A percentile compares a stretch with the other conserved stretches of the same genome.
These are phyloP conservation scores for Parsonsia alboflavescens DNA, from an alignment of 257 asterid species.

Conservation along the genomic window DNA sequence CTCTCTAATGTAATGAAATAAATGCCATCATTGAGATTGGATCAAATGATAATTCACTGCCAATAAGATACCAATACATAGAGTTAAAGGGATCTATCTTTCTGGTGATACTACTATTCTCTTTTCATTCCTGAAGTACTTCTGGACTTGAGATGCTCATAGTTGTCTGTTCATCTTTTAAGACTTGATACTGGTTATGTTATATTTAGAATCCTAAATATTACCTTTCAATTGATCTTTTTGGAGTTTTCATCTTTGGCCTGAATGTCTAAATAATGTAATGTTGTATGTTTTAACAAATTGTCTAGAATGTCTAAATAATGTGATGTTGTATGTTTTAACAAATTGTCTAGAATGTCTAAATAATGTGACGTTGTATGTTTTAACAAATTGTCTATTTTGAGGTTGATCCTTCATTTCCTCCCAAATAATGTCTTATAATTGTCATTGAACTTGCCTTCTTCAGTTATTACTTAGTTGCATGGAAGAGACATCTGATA, in stretches of 20 bases:
- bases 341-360: background rate
- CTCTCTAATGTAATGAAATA: background rate
- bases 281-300: background rate
- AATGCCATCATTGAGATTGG: background rate
- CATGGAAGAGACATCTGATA: background rate
- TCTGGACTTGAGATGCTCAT: background rate
- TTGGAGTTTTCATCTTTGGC: background rate
- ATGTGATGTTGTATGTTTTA: background rate
- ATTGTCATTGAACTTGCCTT: background rate
- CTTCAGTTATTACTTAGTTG: background rate
- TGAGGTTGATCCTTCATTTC: background rate
- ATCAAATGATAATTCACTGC: background rate
- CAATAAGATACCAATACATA: background rate
- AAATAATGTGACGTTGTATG: background rate
- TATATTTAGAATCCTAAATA: background rate
- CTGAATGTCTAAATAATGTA: background rate
- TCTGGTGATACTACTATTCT: background rate
- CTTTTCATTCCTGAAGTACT: background rate
- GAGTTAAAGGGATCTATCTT: background rate
- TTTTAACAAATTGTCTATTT: background rate
- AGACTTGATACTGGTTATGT: background rate
- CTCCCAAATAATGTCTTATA: background rate
- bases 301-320: background rate
- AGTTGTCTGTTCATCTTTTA: background rate
- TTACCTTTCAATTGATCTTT: background rate